A percentile compares a stretch with the other conserved stretches of the same genome.
Conservation (phyloP, 257 asterid genomes). For the Solanum acaule region DNA sequence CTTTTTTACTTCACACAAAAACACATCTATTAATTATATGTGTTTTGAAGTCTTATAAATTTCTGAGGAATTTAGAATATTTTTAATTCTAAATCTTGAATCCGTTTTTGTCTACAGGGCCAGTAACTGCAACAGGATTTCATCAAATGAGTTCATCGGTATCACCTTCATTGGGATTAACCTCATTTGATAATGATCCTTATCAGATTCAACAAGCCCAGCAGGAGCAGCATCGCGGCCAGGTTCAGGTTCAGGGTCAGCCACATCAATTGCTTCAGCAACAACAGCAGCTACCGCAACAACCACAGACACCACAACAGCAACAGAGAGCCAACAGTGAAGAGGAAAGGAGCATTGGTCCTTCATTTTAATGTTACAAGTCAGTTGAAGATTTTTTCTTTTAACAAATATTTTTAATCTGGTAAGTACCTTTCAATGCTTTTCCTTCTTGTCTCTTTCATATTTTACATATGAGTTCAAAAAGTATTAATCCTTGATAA, state of each 20-base stretch:
- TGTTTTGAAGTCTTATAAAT: neutral
- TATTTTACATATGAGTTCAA: too few relatives aligned
- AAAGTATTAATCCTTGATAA: neutral
- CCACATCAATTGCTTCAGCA: slow-evolving; percentile 23
- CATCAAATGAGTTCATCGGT: slow-evolving; percentile 30
- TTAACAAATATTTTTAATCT: neutral
- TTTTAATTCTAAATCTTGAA: slow-evolving; percentile 23
- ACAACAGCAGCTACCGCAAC: slow-evolving; percentile 21
- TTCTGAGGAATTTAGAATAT: neutral
- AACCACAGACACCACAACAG: neutral
- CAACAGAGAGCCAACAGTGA: slow-evolving; percentile 40
- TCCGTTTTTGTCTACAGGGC: neutral
- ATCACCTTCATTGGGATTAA: slow-evolving; percentile 55
- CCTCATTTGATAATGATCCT: slow-evolving; percentile 23
- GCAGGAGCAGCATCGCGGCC: neutral
- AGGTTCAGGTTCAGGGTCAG: slow-evolving; percentile 19
- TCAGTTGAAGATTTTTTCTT: neutral
- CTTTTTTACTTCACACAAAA: neutral
- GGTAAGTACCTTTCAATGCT: neutral
- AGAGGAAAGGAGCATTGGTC: slow-evolving; percentile 50
- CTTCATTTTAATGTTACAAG: slow-evolving; percentile 22
- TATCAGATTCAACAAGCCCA: slow-evolving; percentile 9
- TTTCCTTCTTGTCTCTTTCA: neutral
- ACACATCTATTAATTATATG: neutral
- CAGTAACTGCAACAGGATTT: slow-evolving; percentile 37